Conservation (phyloP, 1,139 yeast genomes). For the Arxiozyma bovina region DNA sequence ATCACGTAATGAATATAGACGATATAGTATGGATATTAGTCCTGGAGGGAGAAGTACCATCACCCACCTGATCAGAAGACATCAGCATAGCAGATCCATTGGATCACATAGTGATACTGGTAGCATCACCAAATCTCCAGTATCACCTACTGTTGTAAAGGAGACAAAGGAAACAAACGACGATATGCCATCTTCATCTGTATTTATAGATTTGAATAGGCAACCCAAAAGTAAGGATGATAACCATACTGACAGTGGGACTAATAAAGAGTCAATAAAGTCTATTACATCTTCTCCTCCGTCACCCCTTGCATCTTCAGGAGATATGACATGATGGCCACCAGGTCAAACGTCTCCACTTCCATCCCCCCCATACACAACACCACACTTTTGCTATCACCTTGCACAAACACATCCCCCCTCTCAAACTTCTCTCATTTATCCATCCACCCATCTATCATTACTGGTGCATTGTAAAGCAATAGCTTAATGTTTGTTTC, state of each 20-base stretch:
- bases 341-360: background rate
- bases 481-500: too few species aligned
- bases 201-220: too few species aligned
- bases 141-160: background rate
- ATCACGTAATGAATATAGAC: background rate
- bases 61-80: background rate
- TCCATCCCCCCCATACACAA: background rate
- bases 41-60: background rate
- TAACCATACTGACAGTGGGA: background rate
- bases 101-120: background rate
- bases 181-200: background rate
- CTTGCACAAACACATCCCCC: background rate
- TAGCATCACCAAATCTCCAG: background rate
- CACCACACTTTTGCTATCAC: background rate
- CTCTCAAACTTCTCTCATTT: background rate
- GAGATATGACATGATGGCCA: background rate
- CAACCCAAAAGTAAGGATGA: background rate
- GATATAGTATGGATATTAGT: slow-evolving; percentile 7
- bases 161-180: background rate
- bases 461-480: background rate
- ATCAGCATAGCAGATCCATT: background rate
- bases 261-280: background rate
- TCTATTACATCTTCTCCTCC: background rate
- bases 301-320: background rate
- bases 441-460: too few species aligned